Conservation (phyloP, 805 yeast genomes). For the fission yeast (Schizosaccharomyces pombe) region DNA sequence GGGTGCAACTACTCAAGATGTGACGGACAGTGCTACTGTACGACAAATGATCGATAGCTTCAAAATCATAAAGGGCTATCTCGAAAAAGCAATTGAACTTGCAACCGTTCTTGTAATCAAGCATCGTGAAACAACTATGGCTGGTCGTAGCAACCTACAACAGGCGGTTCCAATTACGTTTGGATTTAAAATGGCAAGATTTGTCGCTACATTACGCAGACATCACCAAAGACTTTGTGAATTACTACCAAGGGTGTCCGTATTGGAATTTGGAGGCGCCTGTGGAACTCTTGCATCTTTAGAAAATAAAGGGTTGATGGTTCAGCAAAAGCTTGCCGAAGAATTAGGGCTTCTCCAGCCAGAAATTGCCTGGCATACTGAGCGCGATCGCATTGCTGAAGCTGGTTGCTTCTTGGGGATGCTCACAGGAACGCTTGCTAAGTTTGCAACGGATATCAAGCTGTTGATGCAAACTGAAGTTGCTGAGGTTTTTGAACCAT, state of each 20-base stretch:
- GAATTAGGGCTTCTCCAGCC: background rate
- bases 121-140: constrained; percentile 1
- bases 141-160: background rate
- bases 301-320: background rate
- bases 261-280: background rate
- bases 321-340: background rate
- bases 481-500: background rate
- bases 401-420: background rate
- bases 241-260: background rate
- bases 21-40: background rate
- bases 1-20: constrained; percentile 4
- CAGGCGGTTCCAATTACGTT: background rate
- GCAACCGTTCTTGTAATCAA: background rate
- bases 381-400: constrained; percentile 3
- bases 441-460: background rate
- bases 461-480: background rate
- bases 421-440: background rate
- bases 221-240: background rate
- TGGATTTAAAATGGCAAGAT: background rate
- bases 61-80: background rate
- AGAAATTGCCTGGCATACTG: constrained; percentile 2
- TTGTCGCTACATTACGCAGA: background rate
- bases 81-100: background rate
- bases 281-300: background rate
- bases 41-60: background rate